Percentiles rank a stretch among this genome's conserved stretches.
Conservation (phyloP, 1,139 yeast species). For the Magnusiomyces fungicola region DNA sequence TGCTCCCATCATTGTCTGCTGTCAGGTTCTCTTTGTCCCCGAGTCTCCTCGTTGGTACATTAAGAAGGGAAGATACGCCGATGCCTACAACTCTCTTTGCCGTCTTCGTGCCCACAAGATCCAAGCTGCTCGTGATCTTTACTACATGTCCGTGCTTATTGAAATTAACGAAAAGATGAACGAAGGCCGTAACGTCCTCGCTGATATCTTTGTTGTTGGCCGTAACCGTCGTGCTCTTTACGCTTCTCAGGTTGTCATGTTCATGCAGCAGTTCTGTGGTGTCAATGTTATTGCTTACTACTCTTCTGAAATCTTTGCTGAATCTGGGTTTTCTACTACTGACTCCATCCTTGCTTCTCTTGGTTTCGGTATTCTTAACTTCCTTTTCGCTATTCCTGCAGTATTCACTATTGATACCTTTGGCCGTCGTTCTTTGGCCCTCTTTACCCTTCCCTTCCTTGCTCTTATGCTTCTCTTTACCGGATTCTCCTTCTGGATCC, state of each 20-base stretch:
- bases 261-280: slow-evolving; percentile 92
- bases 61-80: slow-evolving; percentile 52
- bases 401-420: slow-evolving; percentile 71
- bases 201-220: slow-evolving; percentile 55
- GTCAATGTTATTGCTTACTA: slow-evolving; percentile 69
- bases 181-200: slow-evolving; percentile 28
- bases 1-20: slow-evolving; percentile 61
- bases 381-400: slow-evolving; percentile 78
- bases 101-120: slow-evolving; percentile 46
- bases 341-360: slow-evolving; percentile 70
- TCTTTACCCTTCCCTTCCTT: slow-evolving; percentile 73
- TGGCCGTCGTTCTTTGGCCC: slow-evolving; percentile 66
- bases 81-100: slow-evolving; percentile 49
- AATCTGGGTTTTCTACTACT: slow-evolving; percentile 56
- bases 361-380: slow-evolving; percentile 81
- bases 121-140: slow-evolving; percentile 69
- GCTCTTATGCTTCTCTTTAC: slow-evolving; percentile 58
- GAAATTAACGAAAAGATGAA: slow-evolving; percentile 57
- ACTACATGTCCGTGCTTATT: slow-evolving; percentile 60
- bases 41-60: slow-evolving; percentile 79
- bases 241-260: slow-evolving; percentile 78
- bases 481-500: slow-evolving; percentile 70
- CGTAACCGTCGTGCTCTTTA: slow-evolving; percentile 78
- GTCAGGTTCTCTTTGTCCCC: slow-evolving; percentile 64
- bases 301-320: slow-evolving; percentile 62